Evolutionary conservation across 768 basidiomycete genomes (phyloP).

Genomic region (Daedaleopsis sinensis): DNA sequence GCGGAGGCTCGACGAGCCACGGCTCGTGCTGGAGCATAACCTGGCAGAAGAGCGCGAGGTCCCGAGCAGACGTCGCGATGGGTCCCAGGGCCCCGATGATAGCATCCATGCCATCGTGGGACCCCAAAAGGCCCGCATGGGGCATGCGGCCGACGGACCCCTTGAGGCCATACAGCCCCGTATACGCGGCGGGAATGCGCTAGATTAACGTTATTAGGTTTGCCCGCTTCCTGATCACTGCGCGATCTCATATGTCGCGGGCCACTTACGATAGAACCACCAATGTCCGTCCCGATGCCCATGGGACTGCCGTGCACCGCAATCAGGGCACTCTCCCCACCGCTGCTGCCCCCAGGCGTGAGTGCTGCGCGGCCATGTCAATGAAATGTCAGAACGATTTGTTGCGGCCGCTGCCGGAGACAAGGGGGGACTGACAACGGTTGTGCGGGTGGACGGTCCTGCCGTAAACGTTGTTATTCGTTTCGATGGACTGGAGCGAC

Average conservation of each 20-base stretch:
- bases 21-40: conserved; percentile 50
- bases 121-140: conserved; percentile 51
- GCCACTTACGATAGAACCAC: conserved; percentile 62
- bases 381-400: not conserved
- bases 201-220: conserved; percentile 23
- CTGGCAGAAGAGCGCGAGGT: conserved; percentile 50
- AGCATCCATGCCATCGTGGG: conserved; percentile 56
- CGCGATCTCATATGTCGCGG: conserved; percentile 3
- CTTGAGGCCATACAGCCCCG: conserved; percentile 82
- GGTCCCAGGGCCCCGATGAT: conserved; percentile 54
- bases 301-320: conserved; percentile 78
- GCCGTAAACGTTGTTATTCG: conserved; percentile 52
- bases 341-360: conserved; percentile 75
- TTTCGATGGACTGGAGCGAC: conserved; percentile 48
- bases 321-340: conserved; percentile 85
- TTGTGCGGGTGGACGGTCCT: conserved; percentile 51
- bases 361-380: conserved; percentile 26
- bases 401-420: conserved; percentile 2
- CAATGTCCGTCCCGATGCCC: conserved; percentile 86
- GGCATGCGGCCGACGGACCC: conserved; percentile 54
- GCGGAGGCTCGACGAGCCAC: conserved; percentile 49
- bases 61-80: conserved; percentile 49
- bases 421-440: conserved; percentile 30
- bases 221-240: not conserved
- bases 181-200: conserved; percentile 81